Base-by-base conservation (phyloP, 2,329 filamentous ascomycete genomes). In the Blastomyces emzantsi region DNA sequence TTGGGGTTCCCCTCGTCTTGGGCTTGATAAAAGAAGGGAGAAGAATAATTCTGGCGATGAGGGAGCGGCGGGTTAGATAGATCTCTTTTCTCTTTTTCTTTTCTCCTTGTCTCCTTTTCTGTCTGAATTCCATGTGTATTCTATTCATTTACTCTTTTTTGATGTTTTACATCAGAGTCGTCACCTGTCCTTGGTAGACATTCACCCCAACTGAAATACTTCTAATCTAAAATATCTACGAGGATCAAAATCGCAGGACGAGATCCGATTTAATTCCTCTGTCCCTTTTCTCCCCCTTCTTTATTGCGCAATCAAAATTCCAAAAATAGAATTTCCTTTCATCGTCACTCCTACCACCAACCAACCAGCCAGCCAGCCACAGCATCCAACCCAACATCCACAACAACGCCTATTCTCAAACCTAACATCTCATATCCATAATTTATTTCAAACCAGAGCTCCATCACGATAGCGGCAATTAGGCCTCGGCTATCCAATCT, bases 1-100 rank as follows among this genome's bases (percentile, higher is more conserved):
- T 97, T 51, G 92, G 90, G 4, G 93, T 97, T 15, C 94, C 94
- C 47, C 78, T 99, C 60, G 74, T 97, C 7, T 90, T 97, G 83
- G 89, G 89, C 3, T 79, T 90, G 36, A 69, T 96, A 55, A 95
- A 92, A 70, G 92, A 97, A 79, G 58, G 94, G 22, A 90, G 86
- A 76, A 86, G 76, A 83, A 57, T 80, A 28, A 65, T 75, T 7
- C 65, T 70, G 51, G 66, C 67, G 17, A 71, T 71, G 68, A 77
- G 73, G 67, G 69, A 70, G 36, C 72, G 62, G 61, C 52, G 39
- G 51, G 17, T 55, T 49, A 19, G 22, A 28, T 56, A 54, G 39
- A 39, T 25, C n/a, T 61, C 19, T 19, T 52, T 33, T 8, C n/a
- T 9, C 45, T 39, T 33, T 60, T 55, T 7, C 7, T 36, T 60